Evolutionary conservation across 495 filamentous ascomycete genomes (phyloP).

Genomic region (Lophiotrema nucula): DNA sequence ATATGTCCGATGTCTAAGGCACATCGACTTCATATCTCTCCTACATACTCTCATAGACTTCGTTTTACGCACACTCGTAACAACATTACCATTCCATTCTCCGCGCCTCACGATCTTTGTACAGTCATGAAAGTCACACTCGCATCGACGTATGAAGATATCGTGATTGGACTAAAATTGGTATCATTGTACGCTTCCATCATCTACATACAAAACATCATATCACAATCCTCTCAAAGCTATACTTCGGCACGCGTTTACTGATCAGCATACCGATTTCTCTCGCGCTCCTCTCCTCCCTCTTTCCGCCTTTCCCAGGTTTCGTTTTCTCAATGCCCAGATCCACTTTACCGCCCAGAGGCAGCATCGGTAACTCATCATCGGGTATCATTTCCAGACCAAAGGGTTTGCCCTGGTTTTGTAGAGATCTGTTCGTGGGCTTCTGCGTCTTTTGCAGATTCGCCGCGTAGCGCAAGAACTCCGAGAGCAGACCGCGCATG

Average conservation of each 20-base stretch:
- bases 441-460: slow-evolving; percentile 22
- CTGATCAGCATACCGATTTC: slow-evolving; percentile 72
- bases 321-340: slow-evolving; percentile 53
- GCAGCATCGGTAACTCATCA: slow-evolving; percentile 50
- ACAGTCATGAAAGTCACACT: too few species aligned
- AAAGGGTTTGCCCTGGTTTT: slow-evolving; percentile 24
- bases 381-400: slow-evolving; percentile 31
- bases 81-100: too few species aligned
- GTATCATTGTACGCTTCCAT: too few species aligned
- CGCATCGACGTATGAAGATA: too few species aligned
- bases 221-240: slow-evolving; percentile 68
- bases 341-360: slow-evolving; percentile 71
- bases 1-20: too few species aligned
- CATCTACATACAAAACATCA: too few species aligned
- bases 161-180: too few species aligned
- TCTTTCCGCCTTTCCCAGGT: slow-evolving; percentile 61
- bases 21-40: too few species aligned
- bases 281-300: slow-evolving; percentile 60
- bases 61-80: too few species aligned
- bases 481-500: slow-evolving; percentile 64
- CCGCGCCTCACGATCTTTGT: too few species aligned
- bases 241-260: slow-evolving; percentile 72
- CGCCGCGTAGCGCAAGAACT: slow-evolving; percentile 63
- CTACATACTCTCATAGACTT: too few species aligned
- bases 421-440: slow-evolving; percentile 4